Evolutionary conservation across 139 green algal genomes (phyloP).

Genomic region (Trebouxia sp.): DNA sequence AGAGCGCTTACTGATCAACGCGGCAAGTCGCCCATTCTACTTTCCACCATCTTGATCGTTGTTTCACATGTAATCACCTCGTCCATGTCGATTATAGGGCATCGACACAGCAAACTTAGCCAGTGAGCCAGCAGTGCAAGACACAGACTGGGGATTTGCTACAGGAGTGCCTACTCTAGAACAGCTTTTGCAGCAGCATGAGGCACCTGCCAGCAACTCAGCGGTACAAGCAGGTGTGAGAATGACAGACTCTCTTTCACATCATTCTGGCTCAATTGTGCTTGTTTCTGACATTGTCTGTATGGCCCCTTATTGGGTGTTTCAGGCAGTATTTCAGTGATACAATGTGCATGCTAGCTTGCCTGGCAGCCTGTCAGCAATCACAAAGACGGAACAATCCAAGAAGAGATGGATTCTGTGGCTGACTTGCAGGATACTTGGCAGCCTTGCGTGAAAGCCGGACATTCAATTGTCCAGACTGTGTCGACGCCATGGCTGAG

Average conservation of each 20-base stretch:
- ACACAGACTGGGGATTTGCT: slow-evolving; percentile 14
- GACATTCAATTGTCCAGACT: slow-evolving; percentile 24
- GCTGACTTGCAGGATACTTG: slow-evolving; percentile 1
- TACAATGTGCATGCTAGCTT: too few relatives aligned
- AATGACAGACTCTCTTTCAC: too few relatives aligned
- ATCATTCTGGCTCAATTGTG: too few relatives aligned
- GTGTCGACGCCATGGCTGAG: slow-evolving; percentile 21
- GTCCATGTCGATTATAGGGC: background rate
- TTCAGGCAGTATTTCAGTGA: too few relatives aligned
- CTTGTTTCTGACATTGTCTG: too few relatives aligned
- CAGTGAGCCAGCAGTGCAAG: background rate
- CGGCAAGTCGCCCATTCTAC: background rate
- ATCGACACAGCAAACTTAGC: background rate
- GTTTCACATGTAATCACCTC: too few relatives aligned
- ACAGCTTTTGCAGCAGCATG: background rate
- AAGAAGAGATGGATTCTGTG: background rate
- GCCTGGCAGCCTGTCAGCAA: too few relatives aligned
- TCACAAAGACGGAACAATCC: too few relatives aligned
- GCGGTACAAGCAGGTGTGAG: too few relatives aligned
- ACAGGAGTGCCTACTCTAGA: background rate
- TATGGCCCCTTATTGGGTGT: too few relatives aligned
- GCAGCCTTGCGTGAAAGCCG: slow-evolving; percentile 3
- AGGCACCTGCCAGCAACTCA: too few relatives aligned
- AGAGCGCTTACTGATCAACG: background rate
- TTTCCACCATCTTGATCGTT: too few relatives aligned